Conservation (phyloP, 2,329 filamentous ascomycete genomes). For the Sclerotiophoma versabilis region DNA sequence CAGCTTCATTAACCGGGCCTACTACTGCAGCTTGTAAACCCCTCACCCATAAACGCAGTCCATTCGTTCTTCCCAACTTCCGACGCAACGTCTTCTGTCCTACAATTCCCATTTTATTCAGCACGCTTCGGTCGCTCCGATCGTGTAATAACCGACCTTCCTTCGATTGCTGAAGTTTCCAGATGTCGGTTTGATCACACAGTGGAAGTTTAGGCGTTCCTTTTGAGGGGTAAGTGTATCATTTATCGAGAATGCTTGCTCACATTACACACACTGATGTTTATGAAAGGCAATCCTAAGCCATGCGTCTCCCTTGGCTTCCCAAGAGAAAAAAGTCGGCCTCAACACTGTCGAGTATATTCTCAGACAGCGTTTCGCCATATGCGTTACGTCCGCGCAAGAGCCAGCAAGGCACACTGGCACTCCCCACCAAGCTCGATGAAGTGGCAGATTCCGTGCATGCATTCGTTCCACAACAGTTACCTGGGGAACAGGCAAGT, state of each 20-base stretch:
- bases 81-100: no score
- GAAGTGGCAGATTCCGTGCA: not conserved
- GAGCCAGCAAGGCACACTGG: not conserved
- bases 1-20: not conserved
- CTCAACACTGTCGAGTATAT: not conserved
- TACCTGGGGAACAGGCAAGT: conserved; percentile 12
- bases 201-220: not conserved
- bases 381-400: not conserved
- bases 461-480: not conserved
- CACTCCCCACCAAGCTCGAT: not conserved
- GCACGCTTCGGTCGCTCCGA: not conserved
- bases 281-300: not conserved
- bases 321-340: not conserved
- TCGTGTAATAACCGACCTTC: not conserved
- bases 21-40: not conserved
- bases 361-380: not conserved
- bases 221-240: not conserved
- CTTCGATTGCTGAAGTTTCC: not conserved
- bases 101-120: not conserved
- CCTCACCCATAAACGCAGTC: not conserved
- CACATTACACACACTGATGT: not conserved
- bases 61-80: not conserved
- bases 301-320: not conserved
- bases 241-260: not conserved
- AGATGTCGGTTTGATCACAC: not conserved